Base-by-base conservation (phyloP, 2,329 filamentous ascomycete genomes). In the Parasarocladium wereldwijsianum region DNA sequence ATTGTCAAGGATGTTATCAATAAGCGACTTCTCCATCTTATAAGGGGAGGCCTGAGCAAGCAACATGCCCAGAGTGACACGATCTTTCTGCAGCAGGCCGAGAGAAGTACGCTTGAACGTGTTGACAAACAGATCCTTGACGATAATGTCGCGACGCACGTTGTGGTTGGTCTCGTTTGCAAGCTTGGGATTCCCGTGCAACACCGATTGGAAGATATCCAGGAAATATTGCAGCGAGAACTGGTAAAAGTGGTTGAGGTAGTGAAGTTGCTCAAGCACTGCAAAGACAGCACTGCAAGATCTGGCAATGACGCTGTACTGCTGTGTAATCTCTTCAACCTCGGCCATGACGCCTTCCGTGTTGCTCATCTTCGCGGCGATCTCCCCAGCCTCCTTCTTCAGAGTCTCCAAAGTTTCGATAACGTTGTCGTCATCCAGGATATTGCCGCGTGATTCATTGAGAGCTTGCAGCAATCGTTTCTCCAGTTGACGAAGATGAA, bases 211-310 rank as follows among this genome's bases (percentile, higher is more conserved):
- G 69, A 98, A 98, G 43, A 98, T 98, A 50, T 94, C 82, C 32
- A 93, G 70, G 58, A 98, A 98, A 58, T 93, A 98, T 54, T 94
- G 86, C 35, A 98, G 67, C 21, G 90, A 98, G 65, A 98, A 98
- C 51, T 96, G 92, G 55, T 98, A 98, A 58, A 96, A 96, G 62
- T 96, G 90, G 53, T 98, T 94, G 51, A 98, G 76, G 49, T 94
- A 92, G 55, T 96, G 87, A 34, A 98, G 70, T 53, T 98, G 87
- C 58, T 98, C 92, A 36, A 98, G 64, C 10, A 98, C 82, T 18
- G 92, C 85, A 51, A 96, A 98, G 24, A 98, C 87, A 32, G 90
- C 86, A 58, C 87, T 94, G 68, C 90, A 98, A 24, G 90, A 87
- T 44, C 77, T 73, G 33, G 90, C 90, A 54, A 98, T 85, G 40